Evolutionary conservation across 805 yeast species (phyloP).

Genomic region (Dipodascus albidus): DNA sequence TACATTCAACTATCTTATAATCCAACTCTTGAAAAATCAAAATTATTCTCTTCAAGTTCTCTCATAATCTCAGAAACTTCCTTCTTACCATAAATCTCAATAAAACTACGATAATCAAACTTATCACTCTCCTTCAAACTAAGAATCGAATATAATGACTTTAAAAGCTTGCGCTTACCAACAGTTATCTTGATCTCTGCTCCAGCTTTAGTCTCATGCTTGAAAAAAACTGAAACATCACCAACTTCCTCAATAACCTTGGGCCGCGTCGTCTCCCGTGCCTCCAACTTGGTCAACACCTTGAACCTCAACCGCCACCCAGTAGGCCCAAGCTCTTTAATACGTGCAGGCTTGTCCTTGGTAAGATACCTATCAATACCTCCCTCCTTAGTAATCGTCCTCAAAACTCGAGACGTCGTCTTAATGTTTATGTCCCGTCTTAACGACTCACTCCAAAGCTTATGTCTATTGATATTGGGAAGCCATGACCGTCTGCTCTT

Average conservation of each 20-base stretch:
- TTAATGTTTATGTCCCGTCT: slow-evolving; percentile 43
- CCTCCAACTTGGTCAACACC: slow-evolving; percentile 40
- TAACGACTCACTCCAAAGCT: slow-evolving; percentile 77
- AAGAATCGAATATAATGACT: slow-evolving; percentile 19
- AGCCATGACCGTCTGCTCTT: slow-evolving; percentile 62
- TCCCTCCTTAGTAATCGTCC: slow-evolving; percentile 86
- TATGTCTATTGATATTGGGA: slow-evolving; percentile 70
- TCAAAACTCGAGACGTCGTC: slow-evolving; percentile 70
- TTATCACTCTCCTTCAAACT: slow-evolving; percentile 34
- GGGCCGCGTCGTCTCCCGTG: slow-evolving; percentile 30
- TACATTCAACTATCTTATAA: slow-evolving; percentile 17
- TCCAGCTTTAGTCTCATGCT: slow-evolving; percentile 31
- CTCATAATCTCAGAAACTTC: slow-evolving; percentile 38
- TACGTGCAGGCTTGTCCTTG: slow-evolving; percentile 80
- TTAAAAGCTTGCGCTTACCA: slow-evolving; percentile 55
- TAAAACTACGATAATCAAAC: slow-evolving; percentile 37
- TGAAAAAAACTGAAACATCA: slow-evolving; percentile 36
- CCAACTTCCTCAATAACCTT: slow-evolving; percentile 27
- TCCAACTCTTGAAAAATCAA: slow-evolving; percentile 21
- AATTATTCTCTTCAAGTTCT: slow-evolving; percentile 34
- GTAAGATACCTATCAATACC: slow-evolving; percentile 83
- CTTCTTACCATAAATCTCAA: slow-evolving; percentile 32
- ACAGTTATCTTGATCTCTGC: slow-evolving; percentile 39
- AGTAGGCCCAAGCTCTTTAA: slow-evolving; percentile 81
- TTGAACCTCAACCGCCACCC: slow-evolving; percentile 88